Evolutionary conservation across 257 asterid genomes (phyloP).

Genomic region (Linaria vulgaris): DNA sequence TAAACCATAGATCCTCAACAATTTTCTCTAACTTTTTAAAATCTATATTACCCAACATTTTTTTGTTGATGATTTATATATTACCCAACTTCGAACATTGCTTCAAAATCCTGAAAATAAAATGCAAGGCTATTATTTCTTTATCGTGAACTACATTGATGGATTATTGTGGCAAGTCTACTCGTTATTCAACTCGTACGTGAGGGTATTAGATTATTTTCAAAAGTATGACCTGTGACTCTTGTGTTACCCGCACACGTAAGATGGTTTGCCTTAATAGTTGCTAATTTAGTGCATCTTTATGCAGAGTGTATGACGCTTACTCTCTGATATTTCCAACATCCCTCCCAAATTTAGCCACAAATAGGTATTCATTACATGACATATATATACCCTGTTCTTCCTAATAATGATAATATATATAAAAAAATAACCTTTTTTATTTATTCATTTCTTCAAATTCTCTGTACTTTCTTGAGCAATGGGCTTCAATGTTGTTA

Average conservation of each 20-base stretch:
- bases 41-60: too few relatives aligned
- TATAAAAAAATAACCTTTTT: neutral
- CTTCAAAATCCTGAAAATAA: too few relatives aligned
- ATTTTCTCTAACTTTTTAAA: too few relatives aligned
- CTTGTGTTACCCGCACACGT: neutral
- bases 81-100: too few relatives aligned
- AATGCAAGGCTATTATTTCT: too few relatives aligned
- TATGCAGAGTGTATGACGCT: neutral
- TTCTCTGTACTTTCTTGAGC: neutral
- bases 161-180: neutral
- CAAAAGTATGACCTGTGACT: conserved; percentile 3
- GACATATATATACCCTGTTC: neutral
- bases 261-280: neutral
- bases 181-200: neutral
- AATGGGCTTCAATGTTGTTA: conserved; percentile 27
- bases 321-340: neutral
- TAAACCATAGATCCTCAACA: too few relatives aligned
- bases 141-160: neutral
- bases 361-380: neutral
- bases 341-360: neutral
- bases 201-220: neutral
- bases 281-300: neutral
- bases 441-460: neutral
- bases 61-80: too few relatives aligned
- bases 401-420: neutral